Conservation (phyloP, 345 rosid species). For the Draba incana region DNA sequence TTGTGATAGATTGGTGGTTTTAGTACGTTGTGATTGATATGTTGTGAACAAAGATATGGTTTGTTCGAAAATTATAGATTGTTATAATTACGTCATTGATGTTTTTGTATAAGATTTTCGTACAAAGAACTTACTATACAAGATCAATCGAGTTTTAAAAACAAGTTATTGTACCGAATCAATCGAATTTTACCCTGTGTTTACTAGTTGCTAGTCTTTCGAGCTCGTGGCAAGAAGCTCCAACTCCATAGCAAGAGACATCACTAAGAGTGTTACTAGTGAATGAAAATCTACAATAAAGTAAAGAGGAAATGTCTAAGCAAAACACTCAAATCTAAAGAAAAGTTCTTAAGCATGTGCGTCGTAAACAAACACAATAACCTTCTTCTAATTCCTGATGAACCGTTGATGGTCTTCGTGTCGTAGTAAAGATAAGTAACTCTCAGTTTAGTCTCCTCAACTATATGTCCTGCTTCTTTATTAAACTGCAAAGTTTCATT, state of each 20-base stretch:
- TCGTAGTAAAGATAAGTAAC: slow-evolving; percentile 72
- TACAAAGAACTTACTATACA: not conserved
- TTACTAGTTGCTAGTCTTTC: not conserved
- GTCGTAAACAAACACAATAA: slow-evolving; percentile 59
- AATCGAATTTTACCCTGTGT: not conserved
- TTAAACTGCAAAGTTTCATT: slow-evolving; percentile 57
- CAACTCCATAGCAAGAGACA: not conserved
- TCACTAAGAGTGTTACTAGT: not conserved
- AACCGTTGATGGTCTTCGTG: slow-evolving; percentile 79
- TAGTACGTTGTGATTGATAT: too few relatives aligned
- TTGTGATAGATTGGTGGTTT: too few relatives aligned
- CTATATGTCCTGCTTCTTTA: slow-evolving; percentile 56
- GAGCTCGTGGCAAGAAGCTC: slow-evolving; percentile 4
- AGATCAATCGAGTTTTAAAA: not conserved
- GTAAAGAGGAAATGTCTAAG: not conserved
- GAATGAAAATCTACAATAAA: not conserved
- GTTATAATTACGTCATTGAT: not conserved
- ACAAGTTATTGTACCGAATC: not conserved
- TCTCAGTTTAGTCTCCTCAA: slow-evolving; percentile 78
- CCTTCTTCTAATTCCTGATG: slow-evolving; percentile 91
- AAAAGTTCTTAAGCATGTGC: slow-evolving; percentile 53
- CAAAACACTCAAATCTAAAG: not conserved
- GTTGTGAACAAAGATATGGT: not conserved
- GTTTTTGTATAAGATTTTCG: not conserved
- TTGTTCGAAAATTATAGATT: not conserved